A percentile compares a stretch with the other conserved stretches of the same genome.
These are phyloP conservation scores for Lactarius deliciosus DNA, from an alignment of 768 basidiomycete species.

Conservation along the genomic window DNA sequence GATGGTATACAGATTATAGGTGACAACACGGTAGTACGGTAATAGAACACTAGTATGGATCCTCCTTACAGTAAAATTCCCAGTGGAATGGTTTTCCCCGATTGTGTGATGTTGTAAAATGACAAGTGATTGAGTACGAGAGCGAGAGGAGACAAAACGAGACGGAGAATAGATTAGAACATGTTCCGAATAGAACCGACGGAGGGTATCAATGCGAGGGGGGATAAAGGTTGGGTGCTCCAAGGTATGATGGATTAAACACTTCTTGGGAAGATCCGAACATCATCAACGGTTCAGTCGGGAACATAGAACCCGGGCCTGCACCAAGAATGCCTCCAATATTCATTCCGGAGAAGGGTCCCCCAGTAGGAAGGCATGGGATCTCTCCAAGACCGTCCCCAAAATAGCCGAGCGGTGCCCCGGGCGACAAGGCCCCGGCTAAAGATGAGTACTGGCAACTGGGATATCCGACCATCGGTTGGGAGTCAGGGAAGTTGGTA, in stretches of 20 bases:
- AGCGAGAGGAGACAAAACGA: not conserved
- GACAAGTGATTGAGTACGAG: not conserved
- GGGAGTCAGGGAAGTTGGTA: not conserved
- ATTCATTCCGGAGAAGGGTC: slow-evolving; percentile 8
- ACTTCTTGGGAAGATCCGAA: slow-evolving; percentile 8
- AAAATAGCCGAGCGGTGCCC: slow-evolving; percentile 19
- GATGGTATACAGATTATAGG: not conserved
- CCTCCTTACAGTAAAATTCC: slow-evolving; percentile 12
- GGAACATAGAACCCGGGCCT: slow-evolving; percentile 12
- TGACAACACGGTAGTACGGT: slow-evolving; percentile 4
- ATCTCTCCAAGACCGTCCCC: slow-evolving; percentile 21
- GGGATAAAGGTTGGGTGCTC: not conserved
- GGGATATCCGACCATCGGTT: slow-evolving; percentile 6
- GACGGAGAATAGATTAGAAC: not conserved
- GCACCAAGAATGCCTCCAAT: slow-evolving; percentile 7
- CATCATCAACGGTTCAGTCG: slow-evolving; percentile 14
- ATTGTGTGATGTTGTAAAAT: not conserved
- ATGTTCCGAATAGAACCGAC: too few species aligned
- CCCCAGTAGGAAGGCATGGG: not conserved
- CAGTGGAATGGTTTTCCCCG: not conserved
- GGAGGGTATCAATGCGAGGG: slow-evolving; percentile 8
- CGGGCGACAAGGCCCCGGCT: slow-evolving; percentile 6
- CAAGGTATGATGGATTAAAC: slow-evolving; percentile 11
- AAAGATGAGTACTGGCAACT: slow-evolving; percentile 7
- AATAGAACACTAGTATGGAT: slow-evolving; percentile 3